A percentile compares a stretch with the other conserved stretches of the same genome.
These are phyloP conservation scores for Nadsonia commutata DNA, from an alignment of 1,139 yeast species.

Conservation along the genomic window DNA sequence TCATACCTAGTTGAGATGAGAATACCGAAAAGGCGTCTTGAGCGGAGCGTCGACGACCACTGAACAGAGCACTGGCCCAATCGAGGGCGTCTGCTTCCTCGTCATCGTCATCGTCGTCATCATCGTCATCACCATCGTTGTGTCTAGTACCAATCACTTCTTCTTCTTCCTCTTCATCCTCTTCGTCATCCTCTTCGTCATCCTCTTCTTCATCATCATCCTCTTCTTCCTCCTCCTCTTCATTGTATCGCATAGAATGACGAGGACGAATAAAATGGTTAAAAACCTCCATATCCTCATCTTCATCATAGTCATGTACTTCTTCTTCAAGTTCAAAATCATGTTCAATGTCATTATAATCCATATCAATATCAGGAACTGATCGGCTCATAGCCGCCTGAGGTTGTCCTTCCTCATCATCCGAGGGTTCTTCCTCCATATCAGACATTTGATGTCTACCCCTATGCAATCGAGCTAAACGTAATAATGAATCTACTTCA, in stretches of 20 bases:
- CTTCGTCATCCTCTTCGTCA: conserved; percentile 8
- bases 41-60: conserved; percentile 5
- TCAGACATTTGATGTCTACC: not conserved
- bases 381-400: not conserved
- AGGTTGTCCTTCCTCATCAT: not conserved
- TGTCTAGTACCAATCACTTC: conserved; percentile 16
- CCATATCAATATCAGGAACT: conserved; percentile 9
- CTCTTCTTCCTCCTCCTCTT: conserved; percentile 13
- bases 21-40: conserved; percentile 15
- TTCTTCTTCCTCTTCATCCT: conserved; percentile 14
- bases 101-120: conserved; percentile 14
- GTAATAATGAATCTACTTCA: not conserved
- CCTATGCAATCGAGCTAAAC: not conserved
- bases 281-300: not conserved
- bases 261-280: not conserved
- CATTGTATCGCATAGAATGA: conserved; percentile 7
- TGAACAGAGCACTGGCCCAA: conserved; percentile 9
- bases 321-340: conserved; percentile 14
- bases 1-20: conserved; percentile 16
- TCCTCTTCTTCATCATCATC: conserved; percentile 8
- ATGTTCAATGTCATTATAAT: conserved; percentile 17
- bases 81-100: conserved; percentile 17
- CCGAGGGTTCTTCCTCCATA: not conserved
- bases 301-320: conserved; percentile 5
- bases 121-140: conserved; percentile 11